Evolutionary conservation across 2,329 filamentous ascomycete genomes (phyloP), one percentile per base, ranked within the genome.

Genomic region (Orbilia brochopaga): DNA sequence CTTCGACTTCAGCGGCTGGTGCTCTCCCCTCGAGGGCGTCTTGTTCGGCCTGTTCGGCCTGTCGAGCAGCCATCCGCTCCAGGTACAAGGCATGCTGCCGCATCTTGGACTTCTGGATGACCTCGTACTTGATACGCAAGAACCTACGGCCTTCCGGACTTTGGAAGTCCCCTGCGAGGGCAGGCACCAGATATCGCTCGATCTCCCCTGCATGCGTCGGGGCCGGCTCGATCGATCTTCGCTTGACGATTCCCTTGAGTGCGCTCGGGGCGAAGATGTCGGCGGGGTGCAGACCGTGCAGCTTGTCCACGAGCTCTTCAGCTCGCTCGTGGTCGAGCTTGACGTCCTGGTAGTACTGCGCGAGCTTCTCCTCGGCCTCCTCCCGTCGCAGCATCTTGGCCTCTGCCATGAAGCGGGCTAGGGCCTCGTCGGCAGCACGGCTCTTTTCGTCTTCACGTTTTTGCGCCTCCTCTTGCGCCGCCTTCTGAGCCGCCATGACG

Each of bases 321-420:
- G 64, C 64, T 37, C n/a, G 32, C 11, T 52, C 44, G 11, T 62
- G 51, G 44, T 62, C 40, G 30, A 67, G 59, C 15, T 21, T 19
- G 7, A 17, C 23, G 27, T 3, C 27, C 27, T 32, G 4, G n/a
- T 37, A 37, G 15, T 50, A 61, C n/a, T 35, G 37, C 5, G 37
- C 4, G 11, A 19, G 19, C 21, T 55, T 6, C 51, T 56, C 21
- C 63, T 54, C 8, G 35, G 46, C n/a, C 58, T 53, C 7, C 42
- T 24, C 24, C 4, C 13, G 3, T 10, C 42, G 1, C 4, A 15
- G n/a, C 10, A 19, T 35, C 40, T 21, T n/a, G n/a, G n/a, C n/a
- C n/a, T n/a, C n/a, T n/a, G n/a, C n/a, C n/a, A n/a, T n/a, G n/a
- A n/a, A n/a, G n/a, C n/a, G n/a, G n/a, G n/a, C n/a, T n/a, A n/a